These are phyloP conservation scores for Boletus tylopilopsis DNA, from an alignment of 768 basidiomycete genomes.

Conservation along the genomic window DNA sequence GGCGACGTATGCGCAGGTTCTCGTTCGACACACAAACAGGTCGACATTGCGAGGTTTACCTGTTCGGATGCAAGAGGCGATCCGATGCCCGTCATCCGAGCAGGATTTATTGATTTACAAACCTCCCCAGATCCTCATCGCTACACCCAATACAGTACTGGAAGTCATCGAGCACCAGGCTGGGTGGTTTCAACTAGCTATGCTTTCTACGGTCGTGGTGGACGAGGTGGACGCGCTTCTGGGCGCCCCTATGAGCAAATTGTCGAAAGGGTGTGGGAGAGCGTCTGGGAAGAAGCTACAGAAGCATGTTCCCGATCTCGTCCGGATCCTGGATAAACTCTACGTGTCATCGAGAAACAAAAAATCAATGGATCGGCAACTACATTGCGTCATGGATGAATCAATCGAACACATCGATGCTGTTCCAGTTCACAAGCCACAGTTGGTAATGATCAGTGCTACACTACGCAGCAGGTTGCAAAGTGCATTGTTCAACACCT, in stretches of 20 bases:
- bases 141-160: slow-evolving; percentile 65
- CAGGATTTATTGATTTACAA: slow-evolving; percentile 36
- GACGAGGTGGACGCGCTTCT: slow-evolving; percentile 78
- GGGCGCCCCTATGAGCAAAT: slow-evolving; percentile 40
- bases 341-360: slow-evolving; percentile 36
- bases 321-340: slow-evolving; percentile 55
- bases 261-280: slow-evolving; percentile 37
- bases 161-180: slow-evolving; percentile 49
- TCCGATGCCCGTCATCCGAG: slow-evolving; percentile 27
- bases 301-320: slow-evolving; percentile 56
- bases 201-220: slow-evolving; percentile 57
- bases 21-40: slow-evolving; percentile 50
- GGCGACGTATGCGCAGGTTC: slow-evolving; percentile 50
- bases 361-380: background rate
- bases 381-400: slow-evolving; percentile 1
- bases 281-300: slow-evolving; percentile 37
- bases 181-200: slow-evolving; percentile 41
- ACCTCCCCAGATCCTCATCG: slow-evolving; percentile 66
- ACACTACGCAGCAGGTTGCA: slow-evolving; percentile 52
- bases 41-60: slow-evolving; percentile 17
- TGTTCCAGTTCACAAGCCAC: slow-evolving; percentile 37
- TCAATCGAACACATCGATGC: slow-evolving; percentile 6
- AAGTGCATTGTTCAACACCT: slow-evolving; percentile 44
- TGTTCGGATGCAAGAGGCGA: slow-evolving; percentile 27
- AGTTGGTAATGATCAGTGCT: slow-evolving; percentile 68